Conservation (phyloP, 306 rosid species). For the Lathyrus sativus region DNA sequence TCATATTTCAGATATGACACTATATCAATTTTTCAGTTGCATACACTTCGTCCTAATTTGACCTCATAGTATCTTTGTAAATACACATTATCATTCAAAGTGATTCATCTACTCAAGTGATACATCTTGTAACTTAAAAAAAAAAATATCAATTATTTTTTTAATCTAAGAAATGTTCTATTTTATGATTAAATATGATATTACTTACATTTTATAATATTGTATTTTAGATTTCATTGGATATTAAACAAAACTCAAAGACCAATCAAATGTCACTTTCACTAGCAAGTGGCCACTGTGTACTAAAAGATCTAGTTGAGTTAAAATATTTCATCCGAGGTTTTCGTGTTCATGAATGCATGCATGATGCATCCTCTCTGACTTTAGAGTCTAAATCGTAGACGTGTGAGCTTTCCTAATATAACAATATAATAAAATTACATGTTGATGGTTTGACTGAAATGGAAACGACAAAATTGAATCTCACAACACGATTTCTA, state of each 20-base stretch:
- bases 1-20: too few relatives aligned
- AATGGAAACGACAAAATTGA: neutral
- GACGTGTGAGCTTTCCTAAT: too few relatives aligned
- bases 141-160: too few relatives aligned
- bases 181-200: too few relatives aligned
- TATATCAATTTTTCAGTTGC: too few relatives aligned
- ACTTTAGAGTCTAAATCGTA: neutral
- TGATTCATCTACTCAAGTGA: too few relatives aligned
- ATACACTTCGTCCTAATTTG: too few relatives aligned
- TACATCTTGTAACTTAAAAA: too few relatives aligned
- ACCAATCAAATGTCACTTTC: neutral
- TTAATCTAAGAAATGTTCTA: too few relatives aligned
- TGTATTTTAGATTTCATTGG: neutral
- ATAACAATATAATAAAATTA: neutral
- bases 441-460: constrained; percentile 16
- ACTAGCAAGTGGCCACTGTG: neutral
- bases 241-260: neutral
- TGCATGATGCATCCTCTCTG: neutral
- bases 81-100: too few relatives aligned
- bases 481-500: neutral
- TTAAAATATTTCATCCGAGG: neutral
- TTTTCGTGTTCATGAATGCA: constrained; percentile 20
- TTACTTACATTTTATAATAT: neutral
- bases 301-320: neutral
- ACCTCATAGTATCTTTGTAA: too few relatives aligned